Evolutionary conservation across 306 rosid species (phyloP), one percentile per base, ranked within the genome.

Genomic region (Ochetophila trinervis): DNA sequence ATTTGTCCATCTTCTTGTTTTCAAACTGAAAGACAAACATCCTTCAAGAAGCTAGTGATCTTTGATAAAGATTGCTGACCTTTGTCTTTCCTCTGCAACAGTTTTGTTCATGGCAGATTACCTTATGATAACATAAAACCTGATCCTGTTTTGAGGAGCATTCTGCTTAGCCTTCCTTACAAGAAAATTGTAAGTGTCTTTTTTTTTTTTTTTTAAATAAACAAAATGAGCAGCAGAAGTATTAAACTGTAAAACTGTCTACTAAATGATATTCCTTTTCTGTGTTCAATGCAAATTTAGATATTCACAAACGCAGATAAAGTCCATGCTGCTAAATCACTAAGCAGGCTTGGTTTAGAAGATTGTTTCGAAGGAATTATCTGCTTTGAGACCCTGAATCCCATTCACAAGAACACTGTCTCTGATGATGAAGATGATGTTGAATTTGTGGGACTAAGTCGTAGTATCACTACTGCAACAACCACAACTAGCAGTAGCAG

Each of bases 381-480:
- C 56, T 94, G 97, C 79, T 94, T 94, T 74, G 99, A 94, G 83
- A 94, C 96, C 37, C 84, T 94, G 57, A 94, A 94, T 80, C 94
- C 86, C 1, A 76, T 50, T 42, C 88, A 90, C 71, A 85, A 81
- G 58, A 79, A 16, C 67, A 76, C 61, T 35, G 71, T 77, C 27
- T 88, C 88, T 35, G 96, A 81, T 69, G 94, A 86, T 59, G 95
- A 85, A 78, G 97, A 90, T 75, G 88, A 84, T 72, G 72, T 81
- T 62, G 97, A 80, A 49, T 88, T 84, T 73, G 65, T 81, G n/a
- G 87, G 85, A 51, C 68, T 72, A 57, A 73, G 63, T 69, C 62
- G 64, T 24, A 17, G 53, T 65, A 30, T 19, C 57, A 54, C 63
- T 68, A 63, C 5, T 32, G 22, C 66, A 36, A 52, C 68, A 36